Base-by-base conservation (phyloP, 768 basidiomycete genomes). In the Holtermannia corniformis region DNA sequence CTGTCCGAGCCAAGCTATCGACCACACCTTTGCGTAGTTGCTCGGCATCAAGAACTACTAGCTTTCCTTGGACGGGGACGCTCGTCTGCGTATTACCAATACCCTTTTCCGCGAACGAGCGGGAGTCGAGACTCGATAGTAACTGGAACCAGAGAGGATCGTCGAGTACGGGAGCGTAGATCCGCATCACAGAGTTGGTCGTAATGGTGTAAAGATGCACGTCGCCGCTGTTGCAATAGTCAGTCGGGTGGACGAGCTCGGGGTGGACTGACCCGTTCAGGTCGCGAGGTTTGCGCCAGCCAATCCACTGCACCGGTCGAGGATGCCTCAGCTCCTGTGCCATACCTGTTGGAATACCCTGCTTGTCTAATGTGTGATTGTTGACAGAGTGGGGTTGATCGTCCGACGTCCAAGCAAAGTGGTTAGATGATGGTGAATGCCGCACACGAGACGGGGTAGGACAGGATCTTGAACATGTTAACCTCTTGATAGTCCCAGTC, bases 111-210 rank as follows among this genome's bases (percentile, higher is more conserved):
- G 81, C 62, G 28, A 84, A 80, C n/a, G 82, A 80, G 59, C 77
- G 81, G 5, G 82, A 70, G 65, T 91, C 87, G 44, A 92, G 67
- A 2, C 85, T 78, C 5, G 84, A 80, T 64, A 90, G 88, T 3
- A 95, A 78, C 69, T 93, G 91, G 40, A 95, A 77, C 65, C 81
- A 79, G 57, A 82, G 81, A 12, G 89, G 88, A 14, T 83, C 81
- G 68, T 95, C 91, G 43, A 95, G 74, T 12, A 95, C 87, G 4
- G 91, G 87, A 27, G 86, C 75, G 70, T 87, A 92, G 63, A 95
- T 81, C 21, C 91, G 82, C 28, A 93, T 69, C 3, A 84, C 84
- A 0, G 86, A 80, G 62, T 91, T 86, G 22, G 81, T 80, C 13
- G 91, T 88, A 55, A 87, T 79, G 28, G 88, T 90, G 67, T 86